Evolutionary conservation across 805 yeast genomes (phyloP).

Genomic region (Spathaspora boniae): DNA sequence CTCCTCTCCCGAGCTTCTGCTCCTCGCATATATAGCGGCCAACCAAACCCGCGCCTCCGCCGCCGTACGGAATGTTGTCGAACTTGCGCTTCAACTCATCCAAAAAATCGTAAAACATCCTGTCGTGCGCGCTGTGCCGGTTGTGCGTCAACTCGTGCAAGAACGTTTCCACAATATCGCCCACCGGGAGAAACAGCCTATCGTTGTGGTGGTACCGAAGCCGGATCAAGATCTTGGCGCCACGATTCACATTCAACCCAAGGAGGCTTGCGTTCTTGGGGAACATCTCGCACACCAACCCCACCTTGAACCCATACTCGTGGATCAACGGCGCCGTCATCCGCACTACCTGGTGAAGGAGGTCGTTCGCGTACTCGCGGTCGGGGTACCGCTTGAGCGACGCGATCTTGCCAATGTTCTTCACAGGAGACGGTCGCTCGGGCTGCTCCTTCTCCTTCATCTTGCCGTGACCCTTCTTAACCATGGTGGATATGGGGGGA

Average conservation of each 20-base stretch:
- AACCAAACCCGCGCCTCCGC: slow-evolving; percentile 37
- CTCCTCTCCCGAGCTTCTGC: slow-evolving; percentile 46
- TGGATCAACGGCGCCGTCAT: slow-evolving; percentile 78
- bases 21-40: slow-evolving; percentile 48
- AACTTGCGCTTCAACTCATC: slow-evolving; percentile 58
- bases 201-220: slow-evolving; percentile 57
- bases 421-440: slow-evolving; percentile 31
- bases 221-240: slow-evolving; percentile 68
- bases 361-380: slow-evolving; percentile 37
- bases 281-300: slow-evolving; percentile 70
- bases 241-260: slow-evolving; percentile 81
- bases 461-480: slow-evolving; percentile 9
- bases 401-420: slow-evolving; percentile 34
- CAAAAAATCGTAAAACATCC: slow-evolving; percentile 58
- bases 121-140: slow-evolving; percentile 75
- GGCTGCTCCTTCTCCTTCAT: slow-evolving; percentile 8
- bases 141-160: slow-evolving; percentile 88
- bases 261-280: slow-evolving; percentile 65
- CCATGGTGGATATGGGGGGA: too few relatives aligned
- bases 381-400: slow-evolving; percentile 34
- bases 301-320: slow-evolving; percentile 61
- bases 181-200: slow-evolving; percentile 57
- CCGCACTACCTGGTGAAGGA: slow-evolving; percentile 66
- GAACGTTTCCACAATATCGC: slow-evolving; percentile 74
- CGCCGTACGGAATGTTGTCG: slow-evolving; percentile 39